A percentile compares a stretch with the other conserved stretches of the same genome.
Conservation (phyloP, 2,329 filamentous ascomycete species). For the Botryotinia globosa region DNA sequence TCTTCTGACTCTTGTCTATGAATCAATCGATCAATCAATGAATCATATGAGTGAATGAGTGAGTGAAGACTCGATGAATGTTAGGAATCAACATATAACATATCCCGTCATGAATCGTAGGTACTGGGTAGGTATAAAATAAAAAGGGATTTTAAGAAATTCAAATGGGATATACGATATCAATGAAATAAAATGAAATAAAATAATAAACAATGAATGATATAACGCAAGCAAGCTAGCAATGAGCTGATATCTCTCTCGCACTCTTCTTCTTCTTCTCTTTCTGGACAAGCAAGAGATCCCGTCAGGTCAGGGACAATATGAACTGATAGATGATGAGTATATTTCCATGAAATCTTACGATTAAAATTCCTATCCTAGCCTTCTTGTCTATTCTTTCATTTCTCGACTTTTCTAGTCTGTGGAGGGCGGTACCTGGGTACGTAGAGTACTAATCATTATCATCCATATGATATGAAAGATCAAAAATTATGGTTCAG, state of each 20-base stretch:
- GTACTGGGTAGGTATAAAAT: not conserved
- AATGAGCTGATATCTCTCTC: not conserved
- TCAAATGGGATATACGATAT: not conserved
- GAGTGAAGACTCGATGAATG: not conserved
- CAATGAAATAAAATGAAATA: not conserved
- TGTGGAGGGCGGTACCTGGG: not conserved
- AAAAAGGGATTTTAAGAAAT: not conserved
- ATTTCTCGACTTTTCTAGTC: conserved; percentile 1
- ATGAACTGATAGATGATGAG: conserved; percentile 1
- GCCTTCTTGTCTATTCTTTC: not conserved
- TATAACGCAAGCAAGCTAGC: not conserved
- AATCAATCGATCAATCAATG: not conserved
- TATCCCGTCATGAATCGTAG: not conserved
- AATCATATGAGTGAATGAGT: not conserved
- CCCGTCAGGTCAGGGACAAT: too few species aligned
- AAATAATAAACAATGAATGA: not conserved
- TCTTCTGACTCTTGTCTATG: not conserved
- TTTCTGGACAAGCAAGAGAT: not conserved
- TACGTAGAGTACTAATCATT: not conserved
- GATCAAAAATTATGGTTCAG: not conserved
- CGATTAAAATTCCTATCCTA: not conserved
- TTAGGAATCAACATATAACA: not conserved
- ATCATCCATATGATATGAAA: conserved; percentile 12
- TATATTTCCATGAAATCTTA: not conserved
- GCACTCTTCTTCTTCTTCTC: too few species aligned